Percentiles rank a stretch among this genome's conserved stretches.
phyloP scores from a whole-genome alignment of 345 rosid species.

The Arabidopsis suecica region DNA sequence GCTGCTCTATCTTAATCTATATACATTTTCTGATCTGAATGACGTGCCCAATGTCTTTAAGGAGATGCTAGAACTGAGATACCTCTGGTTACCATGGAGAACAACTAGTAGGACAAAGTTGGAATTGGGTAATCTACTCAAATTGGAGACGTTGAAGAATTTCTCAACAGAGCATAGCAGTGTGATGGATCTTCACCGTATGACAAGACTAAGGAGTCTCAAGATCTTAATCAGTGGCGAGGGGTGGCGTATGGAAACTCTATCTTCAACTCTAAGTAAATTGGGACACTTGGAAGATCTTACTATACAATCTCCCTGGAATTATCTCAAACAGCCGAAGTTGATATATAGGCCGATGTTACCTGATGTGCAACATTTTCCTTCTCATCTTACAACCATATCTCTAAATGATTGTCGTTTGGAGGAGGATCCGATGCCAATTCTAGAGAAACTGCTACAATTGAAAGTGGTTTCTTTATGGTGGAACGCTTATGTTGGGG shows the following conservation, averaged over 20 bases:
- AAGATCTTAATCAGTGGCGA: accelerated
- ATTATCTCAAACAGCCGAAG: conserved; percentile 17
- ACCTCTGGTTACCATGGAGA: not conserved
- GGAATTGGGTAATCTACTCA: conserved; percentile 4
- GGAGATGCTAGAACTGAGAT: conserved; percentile 23
- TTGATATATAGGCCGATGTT: no score
- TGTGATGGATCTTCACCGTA: not conserved
- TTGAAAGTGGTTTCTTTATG: not conserved
- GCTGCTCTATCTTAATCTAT: not conserved
- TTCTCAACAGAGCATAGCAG: not conserved
- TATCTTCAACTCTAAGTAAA: conserved; percentile 11
- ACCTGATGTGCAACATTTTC: conserved; percentile 40
- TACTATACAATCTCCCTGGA: accelerated
- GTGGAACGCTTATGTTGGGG: not conserved
- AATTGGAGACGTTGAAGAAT: not conserved
- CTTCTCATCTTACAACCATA: conserved; percentile 42
- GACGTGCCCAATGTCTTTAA: conserved; percentile 9
- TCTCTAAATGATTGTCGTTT: not conserved
- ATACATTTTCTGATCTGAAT: no score
- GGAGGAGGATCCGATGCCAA: conserved; percentile 46
- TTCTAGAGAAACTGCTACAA: conserved; percentile 48
- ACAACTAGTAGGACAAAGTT: not conserved
- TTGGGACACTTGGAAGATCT: not conserved
- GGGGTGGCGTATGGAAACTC: not conserved
- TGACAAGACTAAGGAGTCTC: not conserved